Base-by-base conservation (phyloP, 2,329 filamentous ascomycete species). In the Pezicula neosporulosa region DNA sequence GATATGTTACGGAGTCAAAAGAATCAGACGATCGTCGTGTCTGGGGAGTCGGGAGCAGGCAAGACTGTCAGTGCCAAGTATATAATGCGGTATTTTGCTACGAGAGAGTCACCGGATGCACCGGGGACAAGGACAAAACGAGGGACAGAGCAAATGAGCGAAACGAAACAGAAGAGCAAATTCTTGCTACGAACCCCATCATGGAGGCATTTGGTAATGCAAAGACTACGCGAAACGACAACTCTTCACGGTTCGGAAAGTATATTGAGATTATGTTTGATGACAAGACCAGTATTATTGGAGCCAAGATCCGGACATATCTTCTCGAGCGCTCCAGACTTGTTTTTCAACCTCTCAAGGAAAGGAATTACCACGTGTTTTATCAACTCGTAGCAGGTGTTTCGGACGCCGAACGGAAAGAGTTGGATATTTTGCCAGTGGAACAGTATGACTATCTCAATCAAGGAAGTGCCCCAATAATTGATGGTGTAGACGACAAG, bases 211-310 rank as follows among this genome's bases (percentile, higher is more conserved):
- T 99, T 67, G 94, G 94, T 69, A 99, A 99, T 76, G 94, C 94
- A 49, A 99, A 99, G 76, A 99, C 94, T n/a, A 99, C 94, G 10
- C 83, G 94, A 69, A 99, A 99, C 75, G 94, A 99, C 74, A 99
- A 99, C 74, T 99, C 94, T 42, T 99, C 94, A 39, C 85, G 94
- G 66, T 99, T 99, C 72, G 94, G 94, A 70, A 99, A 99, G 78
- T 99, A 99, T 71, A 97, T 99, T 63, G 94, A 99, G 75, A 99
- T 99, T 68, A 93, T 97, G 90, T 99, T 99, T 71, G 92, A 97
- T 73, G 83, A 90, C 57, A 83, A 87, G 65, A 96, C 90, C 56
- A 94, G 95, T 69, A 99, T 99, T 64, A 97, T 97, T 66, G 94
- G 94, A 61, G 94, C 94, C 51, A 95, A 95, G 76, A 99, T 99